Evolutionary conservation across 1,139 yeast genomes (phyloP), one percentile per base, ranked within the genome.

Genomic region (Pichia cactophila): DNA sequence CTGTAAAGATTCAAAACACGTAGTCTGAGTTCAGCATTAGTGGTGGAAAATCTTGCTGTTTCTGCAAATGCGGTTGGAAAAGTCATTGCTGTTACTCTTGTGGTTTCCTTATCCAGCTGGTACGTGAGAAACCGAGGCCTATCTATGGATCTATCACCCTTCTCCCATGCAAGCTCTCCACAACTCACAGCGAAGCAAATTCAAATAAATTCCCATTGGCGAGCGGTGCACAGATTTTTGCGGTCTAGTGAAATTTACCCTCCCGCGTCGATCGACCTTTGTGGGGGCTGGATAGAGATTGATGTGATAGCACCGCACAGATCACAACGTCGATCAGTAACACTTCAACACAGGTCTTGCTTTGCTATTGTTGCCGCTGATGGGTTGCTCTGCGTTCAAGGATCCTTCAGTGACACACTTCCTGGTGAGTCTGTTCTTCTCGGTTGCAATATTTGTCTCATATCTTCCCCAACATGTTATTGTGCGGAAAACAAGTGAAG

Each of bases 1-100:
- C 95, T 80, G 75, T 87, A 87, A 53, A 87, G 75, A 54, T 79
- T 77, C 56, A 86, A 72, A 38, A 85, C 86, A 50, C 90, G 75
- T 57, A 65, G 65, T 58, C 81, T 74, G 70, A 86, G 74, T 52
- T 85, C 92, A 1, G 77, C 73, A 49, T 74, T 73, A 45, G 81
- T 72, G 57, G 77, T 75, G 48, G 89, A 78, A 62, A 82, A 78
- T 64, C 80, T 81, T 26, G 95, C 83, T 44, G 92, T 79, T 68
- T 84, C 87, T 17, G 96, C 95, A 69, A 84, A 85, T 58, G 86
- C 89, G 17, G 96, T 86, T 6, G 68, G 60, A 11, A 56, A 42
- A 8, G 68, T 64, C 68, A 64, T 64, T 17, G 38, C 23, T 31
- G n/a, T 28, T 35, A 44, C 6, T 35, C 14, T 35, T 9, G 23